These are phyloP conservation scores for Schizophyllum amplum DNA, from an alignment of 1,284 basidiomycete species.

Conservation along the genomic window DNA sequence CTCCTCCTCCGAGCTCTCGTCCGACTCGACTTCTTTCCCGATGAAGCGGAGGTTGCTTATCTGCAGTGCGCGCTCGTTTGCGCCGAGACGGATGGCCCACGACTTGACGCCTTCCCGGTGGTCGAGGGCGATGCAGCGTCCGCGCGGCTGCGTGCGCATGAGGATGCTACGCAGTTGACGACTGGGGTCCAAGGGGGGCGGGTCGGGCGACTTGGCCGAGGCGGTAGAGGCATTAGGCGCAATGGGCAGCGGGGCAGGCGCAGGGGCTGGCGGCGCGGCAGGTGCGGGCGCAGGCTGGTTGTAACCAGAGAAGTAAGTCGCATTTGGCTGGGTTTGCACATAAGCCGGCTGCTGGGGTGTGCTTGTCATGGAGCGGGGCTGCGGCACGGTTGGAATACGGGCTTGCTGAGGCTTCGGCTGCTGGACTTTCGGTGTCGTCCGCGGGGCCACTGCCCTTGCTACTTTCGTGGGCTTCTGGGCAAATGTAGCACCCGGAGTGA, in stretches of 20 bases:
- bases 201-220: constrained; percentile 34
- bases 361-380: background rate
- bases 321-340: background rate
- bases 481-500: background rate
- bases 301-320: background rate
- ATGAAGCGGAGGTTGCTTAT: constrained; percentile 32
- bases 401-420: background rate
- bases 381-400: background rate
- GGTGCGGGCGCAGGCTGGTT: constrained; percentile 6
- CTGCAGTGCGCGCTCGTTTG: constrained; percentile 42
- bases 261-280: constrained; percentile 6
- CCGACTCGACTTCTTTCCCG: constrained; percentile 39
- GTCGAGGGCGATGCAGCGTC: constrained; percentile 48
- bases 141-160: constrained; percentile 47
- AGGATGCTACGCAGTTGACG: constrained; percentile 42
- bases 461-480: background rate
- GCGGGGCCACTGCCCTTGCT: too few species aligned
- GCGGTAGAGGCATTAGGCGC: constrained; percentile 13
- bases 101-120: constrained; percentile 55
- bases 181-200: constrained; percentile 31
- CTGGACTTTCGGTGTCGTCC: background rate
- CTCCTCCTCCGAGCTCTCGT: constrained; percentile 38
- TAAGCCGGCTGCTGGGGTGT: background rate
- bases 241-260: constrained; percentile 7
- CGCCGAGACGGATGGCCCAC: constrained; percentile 55